Base-by-base conservation (phyloP, 257 asterid species). In the Lycium barbarum region DNA sequence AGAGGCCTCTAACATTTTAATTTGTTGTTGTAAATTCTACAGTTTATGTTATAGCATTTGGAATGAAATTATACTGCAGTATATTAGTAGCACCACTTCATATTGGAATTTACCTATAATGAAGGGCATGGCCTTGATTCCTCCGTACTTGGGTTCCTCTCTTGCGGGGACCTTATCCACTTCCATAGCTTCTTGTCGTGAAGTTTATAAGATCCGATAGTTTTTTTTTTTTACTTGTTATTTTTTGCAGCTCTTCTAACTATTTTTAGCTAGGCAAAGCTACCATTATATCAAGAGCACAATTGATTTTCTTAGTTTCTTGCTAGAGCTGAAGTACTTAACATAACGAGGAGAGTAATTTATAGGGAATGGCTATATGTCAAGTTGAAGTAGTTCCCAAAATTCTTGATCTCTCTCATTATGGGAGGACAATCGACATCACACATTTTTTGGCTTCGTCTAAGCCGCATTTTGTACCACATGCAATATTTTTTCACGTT, bases 51-150 rank as follows among this genome's bases (percentile, higher is more conserved):
- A 73, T 5, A 26, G 33, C 1, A 6, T 26, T 43, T n/a, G 49
- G n/a, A 49, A 74, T 43, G 81, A 55, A 58, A 73, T 20, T 10
- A 18, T 20, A 70, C 1, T 0, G 9, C 10, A 47, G 0, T 7
- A 22, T 26, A 26, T 3, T 65, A 66, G 22, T 65, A 66, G 4
- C 2, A 51, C 3, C n/a, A 76, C 12, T 49, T 53, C 1, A 76
- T 13, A 22, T 51, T 15, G 40, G 15, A 76, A 76, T 13, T 2
- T 84, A 86, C 88, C 90, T 82, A 88, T 86, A 22, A 88, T 71
- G 68, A 84, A 86, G n/a, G 91, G 91, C 87, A 86, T 84, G 47
- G 91, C 88, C 53, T 66, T 88, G 33, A 86, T 63, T 86, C 89
- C 91, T 68, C 81, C 84, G 57, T 88, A 88, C 26, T 86, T 82